These are phyloP conservation scores for Mycosphaerella arachidis DNA, from an alignment of 2,329 filamentous ascomycete species.

Conservation along the genomic window DNA sequence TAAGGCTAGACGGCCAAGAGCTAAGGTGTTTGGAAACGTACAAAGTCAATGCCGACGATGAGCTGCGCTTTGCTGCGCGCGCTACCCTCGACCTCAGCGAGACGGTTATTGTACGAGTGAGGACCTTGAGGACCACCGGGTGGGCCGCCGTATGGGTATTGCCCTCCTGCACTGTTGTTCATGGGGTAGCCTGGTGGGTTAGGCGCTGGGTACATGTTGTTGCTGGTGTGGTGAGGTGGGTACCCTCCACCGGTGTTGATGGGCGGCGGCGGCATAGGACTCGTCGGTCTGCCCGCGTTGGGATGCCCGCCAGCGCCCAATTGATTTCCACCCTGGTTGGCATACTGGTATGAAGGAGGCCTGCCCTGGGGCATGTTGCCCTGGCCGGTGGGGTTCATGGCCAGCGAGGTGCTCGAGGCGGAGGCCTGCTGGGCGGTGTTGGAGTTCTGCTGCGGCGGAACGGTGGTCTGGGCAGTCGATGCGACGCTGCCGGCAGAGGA, in stretches of 20 bases:
- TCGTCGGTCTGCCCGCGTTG: slow-evolving; percentile 46
- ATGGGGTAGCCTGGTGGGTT: slow-evolving; percentile 36
- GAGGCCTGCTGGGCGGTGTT: slow-evolving; percentile 33
- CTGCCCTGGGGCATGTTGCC: slow-evolving; percentile 50
- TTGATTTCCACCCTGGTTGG: slow-evolving; percentile 36
- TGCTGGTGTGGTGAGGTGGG: slow-evolving; percentile 45
- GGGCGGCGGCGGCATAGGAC: slow-evolving; percentile 38
- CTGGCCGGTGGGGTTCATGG: slow-evolving; percentile 47
- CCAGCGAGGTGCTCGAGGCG: slow-evolving; percentile 48
- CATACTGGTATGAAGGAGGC: slow-evolving; percentile 61
- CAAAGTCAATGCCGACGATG: slow-evolving; percentile 98
- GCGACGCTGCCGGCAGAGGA: slow-evolving; percentile 47
- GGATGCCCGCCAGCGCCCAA: slow-evolving; percentile 37
- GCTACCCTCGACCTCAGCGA: slow-evolving; percentile 73
- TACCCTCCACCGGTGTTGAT: slow-evolving; percentile 49
- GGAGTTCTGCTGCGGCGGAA: slow-evolving; percentile 18
- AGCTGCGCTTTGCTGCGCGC: slow-evolving; percentile 91
- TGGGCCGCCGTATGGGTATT: slow-evolving; percentile 19
- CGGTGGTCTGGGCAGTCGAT: slow-evolving; percentile 41
- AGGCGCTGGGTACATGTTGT: slow-evolving; percentile 39
- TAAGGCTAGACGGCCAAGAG: not conserved
- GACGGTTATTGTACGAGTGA: slow-evolving; percentile 17
- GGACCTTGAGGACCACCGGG: slow-evolving; percentile 18
- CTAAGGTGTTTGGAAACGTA: slow-evolving; percentile 45
- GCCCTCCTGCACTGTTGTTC: slow-evolving; percentile 23